Conservation (phyloP, 1,284 basidiomycete genomes). For the Malassezia psittaci region DNA sequence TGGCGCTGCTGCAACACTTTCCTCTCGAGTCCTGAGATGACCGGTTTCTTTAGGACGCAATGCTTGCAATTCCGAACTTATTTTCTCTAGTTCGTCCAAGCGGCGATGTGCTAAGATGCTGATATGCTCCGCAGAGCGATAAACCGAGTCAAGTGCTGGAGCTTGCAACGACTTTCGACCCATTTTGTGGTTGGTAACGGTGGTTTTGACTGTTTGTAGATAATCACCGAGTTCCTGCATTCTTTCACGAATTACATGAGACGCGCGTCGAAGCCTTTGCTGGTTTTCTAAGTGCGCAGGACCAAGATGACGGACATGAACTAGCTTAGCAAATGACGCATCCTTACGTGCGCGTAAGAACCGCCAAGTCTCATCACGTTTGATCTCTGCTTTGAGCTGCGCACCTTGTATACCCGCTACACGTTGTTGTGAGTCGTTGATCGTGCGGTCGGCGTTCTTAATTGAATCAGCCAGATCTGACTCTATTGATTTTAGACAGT, state of each 20-base stretch:
- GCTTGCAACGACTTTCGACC: constrained; percentile 59
- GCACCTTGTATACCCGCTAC: constrained; percentile 50
- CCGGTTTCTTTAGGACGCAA: background rate
- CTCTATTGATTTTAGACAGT: constrained; percentile 31
- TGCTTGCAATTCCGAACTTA: background rate
- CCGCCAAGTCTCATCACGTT: constrained; percentile 49
- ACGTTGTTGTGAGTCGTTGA: constrained; percentile 36
- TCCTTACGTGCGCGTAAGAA: constrained; percentile 67
- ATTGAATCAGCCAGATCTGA: constrained; percentile 19
- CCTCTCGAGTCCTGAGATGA: background rate
- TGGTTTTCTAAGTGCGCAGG: constrained; percentile 79
- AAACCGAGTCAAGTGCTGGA: constrained; percentile 70
- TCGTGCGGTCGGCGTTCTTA: constrained; percentile 18
- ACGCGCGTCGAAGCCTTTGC: constrained; percentile 60
- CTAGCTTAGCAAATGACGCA: constrained; percentile 66
- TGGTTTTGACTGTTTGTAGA: constrained; percentile 61
- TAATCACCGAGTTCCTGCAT: constrained; percentile 67
- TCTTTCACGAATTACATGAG: constrained; percentile 62
- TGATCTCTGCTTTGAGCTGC: constrained; percentile 51
- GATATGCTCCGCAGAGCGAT: constrained; percentile 72
- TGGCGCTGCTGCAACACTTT: background rate
- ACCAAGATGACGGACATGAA: constrained; percentile 67
- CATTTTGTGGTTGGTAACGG: constrained; percentile 57
- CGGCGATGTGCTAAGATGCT: constrained; percentile 29
- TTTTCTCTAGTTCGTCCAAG: constrained; percentile 3